Percentiles rank a stretch among this genome's conserved stretches.
phyloP scores from a whole-genome alignment of 345 rosid species.

The Populus euphratica region DNA sequence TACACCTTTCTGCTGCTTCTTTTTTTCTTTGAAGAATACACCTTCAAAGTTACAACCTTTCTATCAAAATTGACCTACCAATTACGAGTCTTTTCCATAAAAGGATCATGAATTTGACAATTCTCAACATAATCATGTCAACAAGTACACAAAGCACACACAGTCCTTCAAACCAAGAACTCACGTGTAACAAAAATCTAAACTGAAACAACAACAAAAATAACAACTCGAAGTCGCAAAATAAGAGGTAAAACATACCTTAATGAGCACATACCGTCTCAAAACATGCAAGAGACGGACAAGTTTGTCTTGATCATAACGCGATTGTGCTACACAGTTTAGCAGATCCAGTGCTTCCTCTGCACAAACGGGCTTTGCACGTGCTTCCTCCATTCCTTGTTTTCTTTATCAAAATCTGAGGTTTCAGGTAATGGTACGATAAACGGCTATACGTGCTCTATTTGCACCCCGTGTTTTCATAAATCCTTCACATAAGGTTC shows the following conservation, averaged over 20 bases:
- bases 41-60: not conserved
- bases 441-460: not conserved
- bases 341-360: slow-evolving; percentile 68
- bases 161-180: not conserved
- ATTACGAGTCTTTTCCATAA: not conserved
- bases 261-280: slow-evolving; percentile 59
- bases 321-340: slow-evolving; percentile 70
- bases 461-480: not conserved
- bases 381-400: slow-evolving; percentile 37
- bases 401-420: not conserved
- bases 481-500: too few species aligned
- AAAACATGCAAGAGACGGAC: slow-evolving; percentile 49
- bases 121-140: not conserved
- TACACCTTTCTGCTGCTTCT: not conserved
- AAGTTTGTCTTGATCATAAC: slow-evolving; percentile 66
- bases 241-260: slow-evolving; percentile 36
- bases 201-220: not conserved
- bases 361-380: slow-evolving; percentile 49
- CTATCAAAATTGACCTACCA: not conserved
- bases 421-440: not conserved
- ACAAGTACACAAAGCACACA: not conserved
- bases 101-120: not conserved
- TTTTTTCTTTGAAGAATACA: not conserved
- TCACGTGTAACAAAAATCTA: not conserved
- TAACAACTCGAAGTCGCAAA: not conserved